A percentile compares a stretch with the other conserved stretches of the same genome.
Evolutionary conservation across 495 filamentous ascomycete species (phyloP).

Genomic region (Aspergillus diversus): DNA sequence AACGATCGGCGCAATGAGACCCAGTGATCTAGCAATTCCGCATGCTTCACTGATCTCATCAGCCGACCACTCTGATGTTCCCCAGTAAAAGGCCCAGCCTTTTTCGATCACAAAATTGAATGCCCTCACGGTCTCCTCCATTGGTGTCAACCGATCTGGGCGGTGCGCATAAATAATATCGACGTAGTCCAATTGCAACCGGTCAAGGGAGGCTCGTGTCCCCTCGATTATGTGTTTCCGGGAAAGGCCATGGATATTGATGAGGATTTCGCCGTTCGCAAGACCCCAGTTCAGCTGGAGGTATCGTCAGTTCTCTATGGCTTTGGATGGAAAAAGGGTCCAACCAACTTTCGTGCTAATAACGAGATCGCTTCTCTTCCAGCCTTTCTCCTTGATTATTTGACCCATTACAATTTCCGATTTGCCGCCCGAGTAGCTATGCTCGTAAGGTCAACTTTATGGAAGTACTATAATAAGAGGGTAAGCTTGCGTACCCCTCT

Average conservation of each 20-base stretch:
- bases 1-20: conserved; percentile 78
- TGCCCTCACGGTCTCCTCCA: conserved; percentile 82
- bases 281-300: conserved; percentile 67
- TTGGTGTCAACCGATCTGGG: conserved; percentile 79
- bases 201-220: conserved; percentile 62
- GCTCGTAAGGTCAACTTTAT: background rate
- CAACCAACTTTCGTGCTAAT: conserved; percentile 75
- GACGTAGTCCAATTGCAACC: conserved; percentile 71
- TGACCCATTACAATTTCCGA: conserved; percentile 76
- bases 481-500: conserved; percentile 30
- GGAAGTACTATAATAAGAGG: background rate
- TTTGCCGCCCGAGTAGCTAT: conserved; percentile 64
- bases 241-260: conserved; percentile 78
- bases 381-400: conserved; percentile 60
- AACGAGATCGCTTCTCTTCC: conserved; percentile 82
- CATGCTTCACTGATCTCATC: conserved; percentile 80
- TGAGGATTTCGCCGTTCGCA: conserved; percentile 61
- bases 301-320: background rate
- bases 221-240: conserved; percentile 85
- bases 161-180: conserved; percentile 86
- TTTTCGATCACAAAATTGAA: conserved; percentile 81
- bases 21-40: conserved; percentile 70
- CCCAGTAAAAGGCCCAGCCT: conserved; percentile 88
- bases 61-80: conserved; percentile 84
- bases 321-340: background rate